Percentiles rank a stretch among this genome's conserved stretches.
Evolutionary conservation across 139 green algal species (phyloP).

Genomic region (Haematococcus lacustris): DNA sequence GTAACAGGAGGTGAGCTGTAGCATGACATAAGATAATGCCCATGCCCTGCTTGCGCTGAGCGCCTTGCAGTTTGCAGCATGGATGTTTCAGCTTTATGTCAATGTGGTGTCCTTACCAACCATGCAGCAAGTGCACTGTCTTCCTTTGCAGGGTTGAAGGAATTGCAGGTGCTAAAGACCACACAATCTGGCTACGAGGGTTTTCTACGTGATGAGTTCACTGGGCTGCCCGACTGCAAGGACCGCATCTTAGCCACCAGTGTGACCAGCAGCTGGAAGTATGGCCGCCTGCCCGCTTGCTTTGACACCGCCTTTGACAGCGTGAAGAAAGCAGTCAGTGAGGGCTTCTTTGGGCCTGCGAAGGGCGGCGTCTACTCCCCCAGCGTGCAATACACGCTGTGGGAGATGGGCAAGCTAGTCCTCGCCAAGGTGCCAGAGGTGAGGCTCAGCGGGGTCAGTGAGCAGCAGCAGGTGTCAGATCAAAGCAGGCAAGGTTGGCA

Average conservation of each 20-base stretch:
- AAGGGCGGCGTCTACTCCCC: conserved; percentile 79
- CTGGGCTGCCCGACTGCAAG: conserved; percentile 67
- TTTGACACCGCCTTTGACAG: too few species aligned
- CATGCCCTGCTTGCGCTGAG: too few species aligned
- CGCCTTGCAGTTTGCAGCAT: too few species aligned
- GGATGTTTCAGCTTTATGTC: too few species aligned
- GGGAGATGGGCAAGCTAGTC: conserved; percentile 66
- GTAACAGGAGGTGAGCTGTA: conserved; percentile 58
- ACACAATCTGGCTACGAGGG: conserved; percentile 91
- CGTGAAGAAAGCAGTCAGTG: conserved; percentile 10
- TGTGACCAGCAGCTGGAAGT: conserved; percentile 82
- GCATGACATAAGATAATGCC: too few species aligned
- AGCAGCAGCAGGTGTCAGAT: too few species aligned
- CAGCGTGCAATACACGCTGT: conserved; percentile 88
- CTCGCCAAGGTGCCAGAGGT: conserved; percentile 51
- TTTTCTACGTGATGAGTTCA: conserved; percentile 84
- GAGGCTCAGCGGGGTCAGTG: too few species aligned
- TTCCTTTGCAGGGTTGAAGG: conserved; percentile 14
- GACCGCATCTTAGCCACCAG: conserved; percentile 88
- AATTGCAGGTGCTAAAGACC: conserved; percentile 71
- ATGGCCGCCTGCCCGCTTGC: too few species aligned
- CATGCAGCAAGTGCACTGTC: too few species aligned
- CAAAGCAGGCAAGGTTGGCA: too few species aligned
- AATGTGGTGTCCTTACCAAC: too few species aligned
- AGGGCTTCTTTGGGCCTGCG: conserved; percentile 78